Evolutionary conservation across 805 yeast species (phyloP).

Genomic region (Nakazawaea siamensis): DNA sequence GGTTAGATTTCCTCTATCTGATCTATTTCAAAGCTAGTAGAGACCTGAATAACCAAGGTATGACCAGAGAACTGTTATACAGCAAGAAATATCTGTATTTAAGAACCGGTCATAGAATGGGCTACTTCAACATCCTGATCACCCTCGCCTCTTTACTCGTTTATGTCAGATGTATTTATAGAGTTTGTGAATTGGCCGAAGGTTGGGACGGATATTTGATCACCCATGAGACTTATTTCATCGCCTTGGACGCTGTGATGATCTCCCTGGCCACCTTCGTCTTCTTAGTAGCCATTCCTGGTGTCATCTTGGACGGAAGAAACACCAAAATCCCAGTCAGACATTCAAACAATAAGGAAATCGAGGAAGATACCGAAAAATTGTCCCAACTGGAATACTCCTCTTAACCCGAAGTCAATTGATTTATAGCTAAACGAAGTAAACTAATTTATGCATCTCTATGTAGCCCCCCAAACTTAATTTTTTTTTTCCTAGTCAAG

Average conservation of each 20-base stretch:
- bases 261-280: conserved; percentile 38
- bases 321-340: conserved; percentile 13
- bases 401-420: no score
- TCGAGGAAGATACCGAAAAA: no score
- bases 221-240: conserved; percentile 47
- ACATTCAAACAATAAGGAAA: no score
- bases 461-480: no score
- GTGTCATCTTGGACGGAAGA: conserved; percentile 37
- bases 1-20: conserved; percentile 36
- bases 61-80: conserved; percentile 22
- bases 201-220: conserved; percentile 69
- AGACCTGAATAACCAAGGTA: conserved; percentile 18
- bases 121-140: conserved; percentile 35
- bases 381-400: no score
- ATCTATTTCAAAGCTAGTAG: conserved; percentile 23
- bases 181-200: conserved; percentile 62
- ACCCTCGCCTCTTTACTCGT: conserved; percentile 43
- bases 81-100: conserved; percentile 25
- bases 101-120: conserved; percentile 28
- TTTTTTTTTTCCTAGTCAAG: no score
- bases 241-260: conserved; percentile 58
- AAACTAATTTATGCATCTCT: no score
- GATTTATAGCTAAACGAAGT: no score
- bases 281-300: conserved; percentile 57
- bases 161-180: conserved; percentile 61